phyloP scores from a whole-genome alignment of 2,329 filamentous ascomycete species.

The Alternaria novae-zelandiae region DNA sequence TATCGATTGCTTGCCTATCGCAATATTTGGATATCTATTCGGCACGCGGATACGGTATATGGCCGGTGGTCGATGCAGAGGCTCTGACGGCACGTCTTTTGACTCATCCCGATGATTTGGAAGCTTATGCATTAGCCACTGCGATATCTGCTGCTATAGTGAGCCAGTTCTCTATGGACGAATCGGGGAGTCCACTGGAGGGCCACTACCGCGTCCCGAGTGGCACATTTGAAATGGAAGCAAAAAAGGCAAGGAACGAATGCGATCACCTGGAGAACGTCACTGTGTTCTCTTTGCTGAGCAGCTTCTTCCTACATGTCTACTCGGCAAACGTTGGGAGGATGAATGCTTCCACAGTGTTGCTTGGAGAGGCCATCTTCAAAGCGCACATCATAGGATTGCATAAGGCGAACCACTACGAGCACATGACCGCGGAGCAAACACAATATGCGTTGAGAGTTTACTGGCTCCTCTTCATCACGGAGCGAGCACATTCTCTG shows the following conservation, averaged over 20 bases:
- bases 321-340: constrained; percentile 45
- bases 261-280: constrained; percentile 42
- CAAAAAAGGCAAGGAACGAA: constrained; percentile 33
- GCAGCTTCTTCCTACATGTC: constrained; percentile 45
- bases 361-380: constrained; percentile 42
- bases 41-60: constrained; percentile 40
- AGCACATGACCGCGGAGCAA: constrained; percentile 31
- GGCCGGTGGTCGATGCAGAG: constrained; percentile 45
- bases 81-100: constrained; percentile 40
- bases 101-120: constrained; percentile 39
- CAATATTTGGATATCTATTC: constrained; percentile 44
- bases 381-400: constrained; percentile 44
- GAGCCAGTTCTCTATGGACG: constrained; percentile 44
- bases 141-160: constrained; percentile 45
- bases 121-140: constrained; percentile 41
- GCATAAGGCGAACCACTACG: constrained; percentile 35
- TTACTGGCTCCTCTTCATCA: constrained; percentile 48
- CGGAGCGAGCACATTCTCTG: constrained; percentile 44
- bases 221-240: constrained; percentile 37
- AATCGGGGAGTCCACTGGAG: constrained; percentile 40
- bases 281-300: constrained; percentile 37
- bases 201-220: constrained; percentile 42
- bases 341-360: constrained; percentile 41
- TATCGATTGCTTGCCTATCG: constrained; percentile 42
- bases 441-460: constrained; percentile 38